Conservation (phyloP, 192 early-diverging fungal genomes). For the Mycoemilia scoparia region DNA sequence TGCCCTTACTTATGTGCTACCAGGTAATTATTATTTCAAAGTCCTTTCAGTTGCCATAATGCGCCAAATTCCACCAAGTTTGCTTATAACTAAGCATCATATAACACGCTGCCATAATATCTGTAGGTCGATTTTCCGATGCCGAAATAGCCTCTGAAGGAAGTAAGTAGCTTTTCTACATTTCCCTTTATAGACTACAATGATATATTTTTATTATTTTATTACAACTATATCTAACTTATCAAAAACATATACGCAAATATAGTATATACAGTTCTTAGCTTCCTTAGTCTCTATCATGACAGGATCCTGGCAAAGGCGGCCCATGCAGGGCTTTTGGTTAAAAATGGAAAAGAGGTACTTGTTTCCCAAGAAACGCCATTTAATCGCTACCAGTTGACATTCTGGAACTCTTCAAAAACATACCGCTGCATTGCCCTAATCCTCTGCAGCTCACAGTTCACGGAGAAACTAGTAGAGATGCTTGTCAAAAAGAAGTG, state of each 20-base stretch:
- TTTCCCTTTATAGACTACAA: constrained; percentile 8
- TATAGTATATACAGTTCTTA: constrained; percentile 64
- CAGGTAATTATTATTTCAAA: constrained; percentile 30
- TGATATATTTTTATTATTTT: neutral
- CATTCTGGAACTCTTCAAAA: constrained; percentile 26
- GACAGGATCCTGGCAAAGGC: constrained; percentile 46
- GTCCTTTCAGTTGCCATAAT: no score
- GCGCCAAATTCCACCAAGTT: no score
- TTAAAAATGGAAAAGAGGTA: constrained; percentile 7
- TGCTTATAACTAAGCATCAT: no score
- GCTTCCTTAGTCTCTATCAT: constrained; percentile 69
- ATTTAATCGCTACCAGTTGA: constrained; percentile 60
- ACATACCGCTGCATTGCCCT: constrained; percentile 39
- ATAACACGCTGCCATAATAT: constrained; percentile 1
- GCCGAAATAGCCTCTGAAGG: constrained; percentile 84
- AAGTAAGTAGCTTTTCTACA: no score
- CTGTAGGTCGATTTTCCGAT: constrained; percentile 82
- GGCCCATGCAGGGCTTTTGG: constrained; percentile 13
- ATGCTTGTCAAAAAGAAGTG: constrained; percentile 54
- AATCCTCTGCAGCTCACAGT: constrained; percentile 49
- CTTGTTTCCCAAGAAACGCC: constrained; percentile 9
- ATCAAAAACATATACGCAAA: constrained; percentile 17
- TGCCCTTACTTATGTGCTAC: constrained; percentile 77
- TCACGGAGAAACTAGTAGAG: constrained; percentile 52
- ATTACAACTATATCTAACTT: no score